Percentiles rank a stretch among this genome's conserved stretches.
Evolutionary conservation across 2,329 filamentous ascomycete species (phyloP).

Genomic region (Sporothrix brunneoviolacea): DNA sequence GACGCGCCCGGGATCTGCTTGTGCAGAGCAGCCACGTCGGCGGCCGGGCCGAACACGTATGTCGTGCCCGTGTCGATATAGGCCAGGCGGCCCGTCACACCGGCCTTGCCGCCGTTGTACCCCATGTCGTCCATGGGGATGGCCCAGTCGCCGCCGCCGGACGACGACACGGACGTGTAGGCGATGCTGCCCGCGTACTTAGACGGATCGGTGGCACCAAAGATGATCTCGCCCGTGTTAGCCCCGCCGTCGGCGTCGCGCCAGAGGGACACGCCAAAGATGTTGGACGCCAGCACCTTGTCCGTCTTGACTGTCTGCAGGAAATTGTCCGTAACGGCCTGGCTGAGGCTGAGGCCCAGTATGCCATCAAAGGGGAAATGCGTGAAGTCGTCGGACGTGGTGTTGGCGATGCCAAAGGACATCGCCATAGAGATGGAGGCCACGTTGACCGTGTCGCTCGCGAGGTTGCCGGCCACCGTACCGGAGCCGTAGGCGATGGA

Average conservation of each 20-base stretch:
- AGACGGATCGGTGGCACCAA: slow-evolving; percentile 61
- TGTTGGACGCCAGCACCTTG: slow-evolving; percentile 52
- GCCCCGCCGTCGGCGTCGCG: slow-evolving; percentile 58
- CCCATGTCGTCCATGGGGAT: slow-evolving; percentile 61
- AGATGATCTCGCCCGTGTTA: slow-evolving; percentile 70
- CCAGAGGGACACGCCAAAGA: slow-evolving; percentile 66
- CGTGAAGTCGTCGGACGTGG: slow-evolving; percentile 66
- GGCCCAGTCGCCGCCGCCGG: slow-evolving; percentile 59
- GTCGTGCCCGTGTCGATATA: slow-evolving; percentile 83
- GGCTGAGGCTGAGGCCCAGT: slow-evolving; percentile 64
- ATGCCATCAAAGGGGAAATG: slow-evolving; percentile 85
- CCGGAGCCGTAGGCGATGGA: slow-evolving; percentile 72
- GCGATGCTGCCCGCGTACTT: slow-evolving; percentile 63
- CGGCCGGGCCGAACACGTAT: slow-evolving; percentile 64
- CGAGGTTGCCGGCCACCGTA: slow-evolving; percentile 59
- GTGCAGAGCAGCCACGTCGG: slow-evolving; percentile 63
- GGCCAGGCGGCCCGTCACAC: slow-evolving; percentile 51
- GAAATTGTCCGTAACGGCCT: slow-evolving; percentile 57
- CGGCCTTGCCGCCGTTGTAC: slow-evolving; percentile 51
- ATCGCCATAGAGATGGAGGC: slow-evolving; percentile 58
- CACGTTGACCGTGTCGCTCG: slow-evolving; percentile 59
- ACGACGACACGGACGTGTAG: slow-evolving; percentile 51
- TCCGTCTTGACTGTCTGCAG: slow-evolving; percentile 53
- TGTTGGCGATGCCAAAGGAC: slow-evolving; percentile 65
- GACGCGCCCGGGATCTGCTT: slow-evolving; percentile 56